A percentile compares a stretch with the other conserved stretches of the same genome.
Conservation (phyloP, 768 basidiomycete species). For the Suillus spraguei region DNA sequence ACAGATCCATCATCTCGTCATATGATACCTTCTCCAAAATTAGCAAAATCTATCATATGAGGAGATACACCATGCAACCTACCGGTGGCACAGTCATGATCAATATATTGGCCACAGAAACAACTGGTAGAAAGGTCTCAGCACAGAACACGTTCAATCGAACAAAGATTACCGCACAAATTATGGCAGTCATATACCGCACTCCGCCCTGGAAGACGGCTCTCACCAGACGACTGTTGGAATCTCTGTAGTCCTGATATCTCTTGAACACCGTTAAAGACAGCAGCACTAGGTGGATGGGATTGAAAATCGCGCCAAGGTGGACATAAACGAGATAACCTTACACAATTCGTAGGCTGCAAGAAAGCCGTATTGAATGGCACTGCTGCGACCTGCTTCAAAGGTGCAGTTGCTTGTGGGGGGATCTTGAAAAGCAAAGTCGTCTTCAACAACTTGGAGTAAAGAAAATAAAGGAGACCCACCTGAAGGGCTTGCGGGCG, state of each 20-base stretch:
- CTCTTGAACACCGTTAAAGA: conserved; percentile 4
- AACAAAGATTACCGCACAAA: background rate
- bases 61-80: background rate
- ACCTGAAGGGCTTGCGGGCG: background rate
- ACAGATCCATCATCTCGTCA: background rate
- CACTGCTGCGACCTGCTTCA: conserved; percentile 1
- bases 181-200: conserved; percentile 4
- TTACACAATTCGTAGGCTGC: background rate
- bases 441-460: background rate
- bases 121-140: background rate
- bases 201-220: background rate
- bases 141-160: background rate
- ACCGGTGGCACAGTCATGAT: background rate
- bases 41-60: background rate
- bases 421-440: background rate
- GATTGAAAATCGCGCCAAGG: too few species aligned
- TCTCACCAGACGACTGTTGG: background rate
- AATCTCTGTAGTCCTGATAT: conserved; percentile 1
- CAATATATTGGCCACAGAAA: background rate
- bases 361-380: conserved; percentile 3
- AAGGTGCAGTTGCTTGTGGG: conserved; percentile 1
- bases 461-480: background rate
- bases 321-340: background rate
- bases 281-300: background rate
- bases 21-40: background rate